These are phyloP conservation scores for Xylaria hypoxylon DNA, from an alignment of 2,329 filamentous ascomycete species.

Conservation along the genomic window DNA sequence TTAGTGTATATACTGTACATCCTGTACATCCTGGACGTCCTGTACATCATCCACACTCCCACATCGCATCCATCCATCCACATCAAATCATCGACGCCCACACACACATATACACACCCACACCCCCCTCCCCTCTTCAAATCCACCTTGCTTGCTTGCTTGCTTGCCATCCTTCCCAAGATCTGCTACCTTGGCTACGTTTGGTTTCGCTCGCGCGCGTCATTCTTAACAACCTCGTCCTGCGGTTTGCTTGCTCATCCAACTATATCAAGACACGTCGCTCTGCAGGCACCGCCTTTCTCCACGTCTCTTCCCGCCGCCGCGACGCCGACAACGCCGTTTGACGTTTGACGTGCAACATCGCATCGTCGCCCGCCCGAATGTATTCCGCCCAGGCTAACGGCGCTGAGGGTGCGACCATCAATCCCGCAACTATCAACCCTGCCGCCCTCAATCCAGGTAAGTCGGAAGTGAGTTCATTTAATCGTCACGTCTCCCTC, in stretches of 20 bases:
- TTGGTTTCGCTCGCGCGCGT: slow-evolving; percentile 52
- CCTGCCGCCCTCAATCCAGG: slow-evolving; percentile 67
- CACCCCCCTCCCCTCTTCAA: slow-evolving; percentile 3
- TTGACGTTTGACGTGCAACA: slow-evolving; percentile 51
- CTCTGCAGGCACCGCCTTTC: slow-evolving; percentile 60
- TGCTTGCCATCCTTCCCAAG: slow-evolving; percentile 44
- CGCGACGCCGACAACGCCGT: slow-evolving; percentile 42
- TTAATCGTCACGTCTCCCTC: slow-evolving; percentile 36
- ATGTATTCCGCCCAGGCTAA: slow-evolving; percentile 74
- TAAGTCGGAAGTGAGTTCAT: slow-evolving; percentile 59
- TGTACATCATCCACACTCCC: slow-evolving; percentile 24
- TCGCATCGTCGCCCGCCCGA: slow-evolving; percentile 59
- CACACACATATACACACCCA: slow-evolving; percentile 8
- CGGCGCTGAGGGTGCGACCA: slow-evolving; percentile 86
- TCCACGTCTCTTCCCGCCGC: slow-evolving; percentile 50
- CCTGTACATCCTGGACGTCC: no score
- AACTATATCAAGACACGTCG: slow-evolving; percentile 73
- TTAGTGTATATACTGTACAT: no score
- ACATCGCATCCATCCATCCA: slow-evolving; percentile 10
- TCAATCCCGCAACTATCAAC: slow-evolving; percentile 89
- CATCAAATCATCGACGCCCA: no score
- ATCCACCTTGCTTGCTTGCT: slow-evolving; percentile 41
- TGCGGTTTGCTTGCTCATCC: slow-evolving; percentile 52
- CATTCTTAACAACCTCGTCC: slow-evolving; percentile 46
- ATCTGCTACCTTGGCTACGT: slow-evolving; percentile 47